Percentiles rank a stretch among this genome's conserved stretches.
Evolutionary conservation across 768 basidiomycete genomes (phyloP).

Genomic region (Leucosporidium scottii): DNA sequence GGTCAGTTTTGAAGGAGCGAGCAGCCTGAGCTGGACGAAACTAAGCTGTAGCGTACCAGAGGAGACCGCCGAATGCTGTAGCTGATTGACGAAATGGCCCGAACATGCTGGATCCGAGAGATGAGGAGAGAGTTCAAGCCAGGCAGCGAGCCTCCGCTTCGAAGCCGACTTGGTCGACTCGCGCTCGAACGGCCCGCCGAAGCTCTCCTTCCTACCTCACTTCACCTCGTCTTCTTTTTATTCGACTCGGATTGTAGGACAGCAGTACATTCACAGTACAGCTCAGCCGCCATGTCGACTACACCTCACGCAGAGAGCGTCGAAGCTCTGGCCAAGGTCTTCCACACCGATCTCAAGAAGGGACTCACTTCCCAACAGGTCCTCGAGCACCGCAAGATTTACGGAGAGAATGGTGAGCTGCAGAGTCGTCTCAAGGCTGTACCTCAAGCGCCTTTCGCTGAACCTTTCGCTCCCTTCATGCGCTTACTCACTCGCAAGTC

Average conservation of each 20-base stretch:
- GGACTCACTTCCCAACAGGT: slow-evolving; percentile 66
- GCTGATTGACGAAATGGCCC: slow-evolving; percentile 12
- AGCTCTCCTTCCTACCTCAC: neutral
- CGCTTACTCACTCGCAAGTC: slow-evolving; percentile 54
- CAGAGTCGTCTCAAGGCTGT: neutral
- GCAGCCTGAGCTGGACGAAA: neutral
- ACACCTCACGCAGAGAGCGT: no score
- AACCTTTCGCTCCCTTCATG: neutral
- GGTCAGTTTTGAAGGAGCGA: neutral
- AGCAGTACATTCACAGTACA: no score
- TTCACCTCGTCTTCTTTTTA: no score
- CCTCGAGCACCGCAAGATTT: slow-evolving; percentile 63
- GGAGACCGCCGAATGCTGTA: slow-evolving; percentile 13
- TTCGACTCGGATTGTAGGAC: no score
- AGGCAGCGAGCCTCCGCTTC: neutral
- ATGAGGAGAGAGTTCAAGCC: neutral
- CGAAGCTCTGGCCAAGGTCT: slow-evolving; percentile 63
- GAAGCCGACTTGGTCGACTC: neutral
- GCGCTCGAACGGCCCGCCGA: no score
- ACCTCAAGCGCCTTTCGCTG: neutral
- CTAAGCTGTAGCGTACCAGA: slow-evolving; percentile 18
- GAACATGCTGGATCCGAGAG: slow-evolving; percentile 12
- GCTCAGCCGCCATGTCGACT: no score
- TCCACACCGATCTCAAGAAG: slow-evolving; percentile 54
- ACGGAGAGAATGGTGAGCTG: slow-evolving; percentile 73